Evolutionary conservation across 768 basidiomycete genomes (phyloP), one percentile per base, ranked within the genome.

Genomic region (Amanita rubescens): DNA sequence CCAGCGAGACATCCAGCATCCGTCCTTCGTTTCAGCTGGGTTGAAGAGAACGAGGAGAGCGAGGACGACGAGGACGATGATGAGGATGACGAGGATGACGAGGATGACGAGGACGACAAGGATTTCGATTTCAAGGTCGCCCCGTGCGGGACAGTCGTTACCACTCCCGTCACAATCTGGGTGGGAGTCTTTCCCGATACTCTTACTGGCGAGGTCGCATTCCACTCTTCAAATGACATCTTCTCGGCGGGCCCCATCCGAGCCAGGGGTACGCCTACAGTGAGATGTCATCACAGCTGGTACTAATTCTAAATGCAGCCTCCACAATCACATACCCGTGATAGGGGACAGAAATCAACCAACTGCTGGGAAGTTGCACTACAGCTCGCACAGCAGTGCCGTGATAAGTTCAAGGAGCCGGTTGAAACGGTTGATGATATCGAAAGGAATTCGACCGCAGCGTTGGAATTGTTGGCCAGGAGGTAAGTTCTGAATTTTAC

Each of bases 141-240:
- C 60, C 58, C 55, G 60, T 32, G 65, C 44, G 64, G 65, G 63
- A 41, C 62, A 55, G 53, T 54, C 49, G 50, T 39, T 47, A 59
- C 45, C 60, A 64, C 64, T 55, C 64, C 66, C 57, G 59, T 68
- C 33, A 69, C 69, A 7, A 67, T 74, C 50, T 75, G 74, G 74
- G 58, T 74, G 14, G 74, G 72, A 3, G 70, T 75, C 39, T 43
- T 59, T 43, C 68, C 67, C 27, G 65, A 67, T 17, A 60, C 62
- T 55, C 60, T 61, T 63, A 62, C 61, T 57, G 63, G 58, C 55
- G 58, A 58, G 24, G 59, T 43, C 42, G 70, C 72, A 5, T 58
- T 46, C 62, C 52, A 65, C 33, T 63, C 66, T 6, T 46, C 71
- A 48, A 55, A 60, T 22, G 65, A 63, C 46, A 66, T 70, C 60